Evolutionary conservation across 768 basidiomycete genomes (phyloP).

Genomic region (Termitomyces sp.): DNA sequence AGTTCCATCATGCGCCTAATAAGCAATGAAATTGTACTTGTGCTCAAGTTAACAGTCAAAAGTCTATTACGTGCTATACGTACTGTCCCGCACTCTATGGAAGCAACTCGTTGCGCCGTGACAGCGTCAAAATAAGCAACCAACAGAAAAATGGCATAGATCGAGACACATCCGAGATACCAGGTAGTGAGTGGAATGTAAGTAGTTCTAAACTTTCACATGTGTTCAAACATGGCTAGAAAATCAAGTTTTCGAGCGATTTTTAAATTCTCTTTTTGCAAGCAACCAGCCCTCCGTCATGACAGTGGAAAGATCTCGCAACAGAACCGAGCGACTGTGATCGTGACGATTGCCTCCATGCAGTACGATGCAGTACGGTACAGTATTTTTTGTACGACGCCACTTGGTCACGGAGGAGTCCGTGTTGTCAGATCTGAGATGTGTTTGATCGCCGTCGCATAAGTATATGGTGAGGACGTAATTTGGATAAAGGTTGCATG

Average conservation of each 20-base stretch:
- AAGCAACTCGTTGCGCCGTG: not conserved
- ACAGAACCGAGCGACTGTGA: not conserved
- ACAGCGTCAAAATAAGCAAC: not conserved
- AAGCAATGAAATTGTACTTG: slow-evolving; percentile 25
- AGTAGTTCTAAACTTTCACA: not conserved
- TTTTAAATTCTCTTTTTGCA: not conserved
- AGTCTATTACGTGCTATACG: not conserved
- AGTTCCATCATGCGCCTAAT: slow-evolving; percentile 59
- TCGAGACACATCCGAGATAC: too few relatives aligned
- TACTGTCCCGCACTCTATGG: not conserved
- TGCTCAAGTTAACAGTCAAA: not conserved
- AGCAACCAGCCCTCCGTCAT: too few relatives aligned
- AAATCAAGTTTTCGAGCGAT: not conserved
- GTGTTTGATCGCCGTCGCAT: slow-evolving; percentile 4
- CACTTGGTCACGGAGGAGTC: too few relatives aligned
- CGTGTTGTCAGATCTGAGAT: slow-evolving; percentile 5
- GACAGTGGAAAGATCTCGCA: not conserved
- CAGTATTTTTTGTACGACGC: not conserved
- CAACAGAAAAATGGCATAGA: not conserved
- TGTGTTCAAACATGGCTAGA: not conserved
- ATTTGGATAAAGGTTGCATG: not conserved
- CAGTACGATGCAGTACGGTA: not conserved
- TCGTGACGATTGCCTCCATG: not conserved
- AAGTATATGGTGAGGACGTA: not conserved
- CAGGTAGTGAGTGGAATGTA: not conserved